Evolutionary conservation across 2,329 filamentous ascomycete species (phyloP).

Genomic region (Davidsoniella virescens): DNA sequence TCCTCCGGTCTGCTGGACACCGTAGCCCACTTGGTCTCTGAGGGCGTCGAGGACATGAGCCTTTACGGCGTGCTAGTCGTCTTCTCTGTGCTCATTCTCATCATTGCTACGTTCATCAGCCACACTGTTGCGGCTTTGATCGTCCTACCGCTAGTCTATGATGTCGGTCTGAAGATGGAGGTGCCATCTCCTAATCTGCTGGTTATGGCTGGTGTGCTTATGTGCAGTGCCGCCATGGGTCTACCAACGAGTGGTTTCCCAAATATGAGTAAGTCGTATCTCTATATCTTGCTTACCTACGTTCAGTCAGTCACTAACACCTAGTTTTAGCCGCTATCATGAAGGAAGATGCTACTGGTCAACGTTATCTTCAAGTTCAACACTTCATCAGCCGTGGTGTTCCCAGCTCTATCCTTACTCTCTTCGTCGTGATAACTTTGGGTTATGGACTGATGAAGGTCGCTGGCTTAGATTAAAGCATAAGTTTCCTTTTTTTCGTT

Average conservation of each 20-base stretch:
- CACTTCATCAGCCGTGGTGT: conserved; percentile 94
- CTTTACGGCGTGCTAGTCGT: conserved; percentile 77
- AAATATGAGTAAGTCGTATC: conserved; percentile 78
- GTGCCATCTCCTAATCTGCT: conserved; percentile 85
- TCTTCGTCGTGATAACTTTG: conserved; percentile 68
- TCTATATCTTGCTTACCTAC: background rate
- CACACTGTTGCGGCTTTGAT: conserved; percentile 95
- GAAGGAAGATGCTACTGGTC: conserved; percentile 93
- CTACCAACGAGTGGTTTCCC: conserved; percentile 92
- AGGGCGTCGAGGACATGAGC: conserved; percentile 57
- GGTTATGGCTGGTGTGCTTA: conserved; percentile 87
- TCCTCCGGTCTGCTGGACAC: conserved; percentile 84
- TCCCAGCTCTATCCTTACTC: conserved; percentile 67
- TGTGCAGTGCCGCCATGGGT: conserved; percentile 95
- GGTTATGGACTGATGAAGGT: conserved; percentile 84
- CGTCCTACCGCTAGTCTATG: conserved; percentile 74
- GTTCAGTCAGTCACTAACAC: background rate
- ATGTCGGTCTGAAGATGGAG: conserved; percentile 72
- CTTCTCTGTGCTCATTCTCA: conserved; percentile 68
- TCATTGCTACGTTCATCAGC: conserved; percentile 94
- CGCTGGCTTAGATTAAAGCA: conserved; percentile 38
- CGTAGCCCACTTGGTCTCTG: conserved; percentile 63
- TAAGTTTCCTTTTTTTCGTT: conserved; percentile 4
- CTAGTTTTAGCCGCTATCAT: conserved; percentile 67
- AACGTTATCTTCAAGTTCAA: conserved; percentile 77